Evolutionary conservation across 768 basidiomycete species (phyloP).

Genomic region (Phaeotremella fagi): DNA sequence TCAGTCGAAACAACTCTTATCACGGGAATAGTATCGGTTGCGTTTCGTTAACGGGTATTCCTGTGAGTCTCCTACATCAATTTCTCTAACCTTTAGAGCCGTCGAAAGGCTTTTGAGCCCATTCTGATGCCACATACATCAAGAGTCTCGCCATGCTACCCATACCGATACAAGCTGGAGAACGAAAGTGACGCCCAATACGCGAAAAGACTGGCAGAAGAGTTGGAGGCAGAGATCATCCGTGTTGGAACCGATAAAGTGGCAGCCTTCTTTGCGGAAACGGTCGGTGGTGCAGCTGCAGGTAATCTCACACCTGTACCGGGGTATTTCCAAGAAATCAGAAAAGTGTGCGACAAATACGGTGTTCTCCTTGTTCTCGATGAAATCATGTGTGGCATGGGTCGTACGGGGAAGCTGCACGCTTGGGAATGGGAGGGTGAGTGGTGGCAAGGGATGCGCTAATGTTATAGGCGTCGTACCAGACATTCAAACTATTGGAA

Average conservation of each 20-base stretch:
- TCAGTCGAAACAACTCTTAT: conserved; percentile 71
- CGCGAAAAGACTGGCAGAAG: conserved; percentile 68
- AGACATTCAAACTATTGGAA: conserved; percentile 82
- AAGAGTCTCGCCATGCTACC: conserved; percentile 61
- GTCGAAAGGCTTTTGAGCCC: conserved; percentile 38
- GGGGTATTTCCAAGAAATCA: conserved; percentile 70
- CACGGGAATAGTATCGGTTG: conserved; percentile 64
- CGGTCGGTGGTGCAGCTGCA: conserved; percentile 75
- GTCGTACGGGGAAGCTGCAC: conserved; percentile 80
- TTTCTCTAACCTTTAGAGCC: conserved; percentile 45
- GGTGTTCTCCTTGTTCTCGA: conserved; percentile 72
- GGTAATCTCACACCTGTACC: conserved; percentile 72
- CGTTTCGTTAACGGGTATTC: conserved; percentile 9
- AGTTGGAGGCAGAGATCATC: conserved; percentile 79
- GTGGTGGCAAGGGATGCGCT: neutral
- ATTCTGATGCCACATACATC: conserved; percentile 71
- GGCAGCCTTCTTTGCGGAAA: conserved; percentile 43
- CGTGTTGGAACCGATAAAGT: conserved; percentile 77
- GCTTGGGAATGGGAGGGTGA: conserved; percentile 64
- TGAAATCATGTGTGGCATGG: conserved; percentile 91
- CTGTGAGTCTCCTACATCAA: conserved; percentile 53
- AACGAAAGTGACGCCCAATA: conserved; percentile 76
- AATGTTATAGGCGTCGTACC: conserved; percentile 55
- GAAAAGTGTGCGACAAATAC: too few species aligned
- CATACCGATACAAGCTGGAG: conserved; percentile 64